Conservation (phyloP, 2,329 filamentous ascomycete species). For the Alternaria angustiovoidea region DNA sequence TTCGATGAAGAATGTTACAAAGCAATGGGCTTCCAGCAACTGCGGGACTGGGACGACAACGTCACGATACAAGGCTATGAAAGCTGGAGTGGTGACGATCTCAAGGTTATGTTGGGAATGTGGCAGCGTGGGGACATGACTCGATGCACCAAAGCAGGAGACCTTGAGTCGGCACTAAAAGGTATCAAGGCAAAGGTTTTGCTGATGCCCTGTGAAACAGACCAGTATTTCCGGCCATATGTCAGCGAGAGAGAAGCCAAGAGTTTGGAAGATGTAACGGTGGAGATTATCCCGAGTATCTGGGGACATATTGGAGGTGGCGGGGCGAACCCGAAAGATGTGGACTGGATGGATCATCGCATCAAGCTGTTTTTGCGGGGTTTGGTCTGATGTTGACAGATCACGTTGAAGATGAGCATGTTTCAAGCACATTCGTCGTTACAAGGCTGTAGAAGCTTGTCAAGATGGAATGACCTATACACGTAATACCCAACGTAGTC, state of each 20-base stretch:
- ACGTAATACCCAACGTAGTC: not conserved
- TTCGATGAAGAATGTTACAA: slow-evolving; percentile 52
- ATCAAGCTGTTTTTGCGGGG: slow-evolving; percentile 22
- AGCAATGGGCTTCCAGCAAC: slow-evolving; percentile 36
- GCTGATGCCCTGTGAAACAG: slow-evolving; percentile 52
- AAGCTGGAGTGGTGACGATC: slow-evolving; percentile 48
- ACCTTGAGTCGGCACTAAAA: slow-evolving; percentile 44
- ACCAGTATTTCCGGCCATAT: slow-evolving; percentile 54
- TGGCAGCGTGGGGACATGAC: slow-evolving; percentile 55
- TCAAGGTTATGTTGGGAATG: slow-evolving; percentile 50
- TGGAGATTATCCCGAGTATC: slow-evolving; percentile 48
- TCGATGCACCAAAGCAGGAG: slow-evolving; percentile 35
- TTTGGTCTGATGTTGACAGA: not conserved
- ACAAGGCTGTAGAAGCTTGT: not conserved
- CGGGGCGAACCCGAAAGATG: slow-evolving; percentile 46
- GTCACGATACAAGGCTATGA: slow-evolving; percentile 27
- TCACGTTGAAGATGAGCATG: not conserved
- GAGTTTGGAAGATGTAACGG: slow-evolving; percentile 40
- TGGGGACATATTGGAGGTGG: slow-evolving; percentile 55
- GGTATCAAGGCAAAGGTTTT: slow-evolving; percentile 49
- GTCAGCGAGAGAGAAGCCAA: slow-evolving; percentile 50
- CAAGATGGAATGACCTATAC: not conserved
- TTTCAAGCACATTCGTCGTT: not conserved
- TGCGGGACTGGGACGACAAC: slow-evolving; percentile 41
- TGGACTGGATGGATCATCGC: slow-evolving; percentile 29